Conservation (phyloP, 345 rosid species). For the Eucalyptus globulus region DNA sequence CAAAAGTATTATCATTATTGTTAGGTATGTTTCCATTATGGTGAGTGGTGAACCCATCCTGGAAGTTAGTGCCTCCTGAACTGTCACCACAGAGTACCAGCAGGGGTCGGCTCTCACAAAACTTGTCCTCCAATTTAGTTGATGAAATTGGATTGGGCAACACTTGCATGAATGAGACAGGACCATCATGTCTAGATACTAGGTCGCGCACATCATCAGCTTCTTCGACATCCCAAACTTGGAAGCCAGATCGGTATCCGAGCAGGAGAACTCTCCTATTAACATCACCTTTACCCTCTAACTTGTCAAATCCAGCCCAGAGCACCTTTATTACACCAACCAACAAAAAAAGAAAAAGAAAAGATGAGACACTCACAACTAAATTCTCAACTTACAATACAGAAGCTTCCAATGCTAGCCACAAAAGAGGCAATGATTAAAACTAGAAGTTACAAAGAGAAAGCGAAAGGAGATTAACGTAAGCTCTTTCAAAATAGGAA, state of each 20-base stretch:
- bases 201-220: conserved; percentile 66
- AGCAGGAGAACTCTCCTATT: conserved; percentile 61
- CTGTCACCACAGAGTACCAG: conserved; percentile 62
- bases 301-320: conserved; percentile 96
- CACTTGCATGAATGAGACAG: conserved; percentile 79
- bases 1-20: conserved; percentile 30
- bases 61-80: conserved; percentile 23
- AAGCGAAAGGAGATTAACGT: background rate
- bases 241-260: conserved; percentile 80
- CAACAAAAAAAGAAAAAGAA: background rate
- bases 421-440: background rate
- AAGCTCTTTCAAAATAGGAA: background rate
- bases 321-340: conserved; percentile 31
- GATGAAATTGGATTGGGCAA: conserved; percentile 43
- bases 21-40: conserved; percentile 17
- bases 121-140: conserved; percentile 29
- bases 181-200: conserved; percentile 72
- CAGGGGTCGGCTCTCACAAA: conserved; percentile 55
- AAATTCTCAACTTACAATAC: background rate
- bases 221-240: conserved; percentile 97
- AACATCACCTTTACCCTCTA: conserved; percentile 40
- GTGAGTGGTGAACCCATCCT: conserved; percentile 23
- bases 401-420: background rate
- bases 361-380: background rate
- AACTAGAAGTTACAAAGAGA: background rate